Evolutionary conservation across 495 filamentous ascomycete species (phyloP).

Genomic region (Margaritispora aquatica): DNA sequence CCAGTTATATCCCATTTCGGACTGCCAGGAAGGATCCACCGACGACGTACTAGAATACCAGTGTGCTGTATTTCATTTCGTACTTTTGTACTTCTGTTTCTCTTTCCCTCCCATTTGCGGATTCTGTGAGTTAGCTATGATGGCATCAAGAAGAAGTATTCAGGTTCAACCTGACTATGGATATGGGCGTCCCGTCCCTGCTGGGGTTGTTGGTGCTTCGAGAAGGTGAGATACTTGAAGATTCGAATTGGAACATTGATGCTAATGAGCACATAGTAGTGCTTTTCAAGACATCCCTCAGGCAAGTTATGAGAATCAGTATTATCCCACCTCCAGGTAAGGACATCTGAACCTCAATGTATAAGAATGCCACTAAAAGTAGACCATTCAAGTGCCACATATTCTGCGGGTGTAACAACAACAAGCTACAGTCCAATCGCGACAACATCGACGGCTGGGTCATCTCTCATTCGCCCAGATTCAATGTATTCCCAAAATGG

Average conservation of each 20-base stretch:
- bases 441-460: neutral
- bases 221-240: conserved; percentile 19
- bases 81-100: conserved; percentile 10
- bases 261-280: conserved; percentile 17
- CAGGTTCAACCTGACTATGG: conserved; percentile 22
- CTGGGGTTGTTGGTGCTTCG: conserved; percentile 14
- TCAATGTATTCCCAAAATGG: conserved; percentile 18
- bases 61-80: conserved; percentile 16
- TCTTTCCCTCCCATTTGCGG: conserved; percentile 13
- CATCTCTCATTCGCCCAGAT: conserved; percentile 14
- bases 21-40: conserved; percentile 6
- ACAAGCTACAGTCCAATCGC: conserved; percentile 18
- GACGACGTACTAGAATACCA: conserved; percentile 1
- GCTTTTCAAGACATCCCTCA: conserved; percentile 14
- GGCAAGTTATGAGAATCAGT: conserved; percentile 17
- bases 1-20: conserved; percentile 11
- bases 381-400: conserved; percentile 16
- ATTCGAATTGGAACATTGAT: neutral
- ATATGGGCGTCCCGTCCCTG: conserved; percentile 10
- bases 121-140: conserved; percentile 17
- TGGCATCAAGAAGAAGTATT: conserved; percentile 23
- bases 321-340: conserved; percentile 24
- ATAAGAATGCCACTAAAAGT: conserved; percentile 18
- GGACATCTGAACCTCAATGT: conserved; percentile 7
- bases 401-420: conserved; percentile 12